phyloP scores from a whole-genome alignment of 805 yeast genomes.

The Nakazawaea laoshanensis region DNA sequence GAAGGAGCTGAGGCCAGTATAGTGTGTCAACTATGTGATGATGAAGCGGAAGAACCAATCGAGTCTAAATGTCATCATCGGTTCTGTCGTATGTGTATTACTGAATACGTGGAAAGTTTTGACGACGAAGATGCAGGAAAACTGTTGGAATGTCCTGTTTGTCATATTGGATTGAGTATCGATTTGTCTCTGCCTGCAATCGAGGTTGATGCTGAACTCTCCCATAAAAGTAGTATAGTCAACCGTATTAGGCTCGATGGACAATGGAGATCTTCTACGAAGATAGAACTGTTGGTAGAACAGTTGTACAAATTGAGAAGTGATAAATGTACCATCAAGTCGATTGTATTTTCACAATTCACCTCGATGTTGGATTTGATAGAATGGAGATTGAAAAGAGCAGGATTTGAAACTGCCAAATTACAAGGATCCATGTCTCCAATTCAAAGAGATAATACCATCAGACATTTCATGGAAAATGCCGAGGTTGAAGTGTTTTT shows the following conservation, averaged over 20 bases:
- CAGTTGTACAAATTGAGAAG: constrained; percentile 83
- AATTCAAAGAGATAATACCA: constrained; percentile 85
- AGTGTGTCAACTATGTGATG: constrained; percentile 91
- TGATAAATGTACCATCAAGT: constrained; percentile 81
- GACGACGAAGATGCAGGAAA: constrained; percentile 41
- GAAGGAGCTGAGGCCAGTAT: constrained; percentile 31
- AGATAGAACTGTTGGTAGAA: constrained; percentile 92
- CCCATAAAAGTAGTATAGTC: constrained; percentile 66
- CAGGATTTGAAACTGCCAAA: constrained; percentile 92
- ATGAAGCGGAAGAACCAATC: constrained; percentile 96
- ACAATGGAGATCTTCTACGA: constrained; percentile 90
- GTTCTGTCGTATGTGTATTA: constrained; percentile 88
- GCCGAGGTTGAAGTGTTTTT: constrained; percentile 88
- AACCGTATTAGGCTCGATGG: constrained; percentile 84
- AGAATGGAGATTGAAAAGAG: constrained; percentile 91
- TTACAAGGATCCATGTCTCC: constrained; percentile 98
- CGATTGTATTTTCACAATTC: constrained; percentile 95
- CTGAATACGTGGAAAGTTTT: constrained; percentile 80
- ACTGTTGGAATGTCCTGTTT: constrained; percentile 84
- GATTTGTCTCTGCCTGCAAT: constrained; percentile 84
- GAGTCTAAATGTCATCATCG: constrained; percentile 90
- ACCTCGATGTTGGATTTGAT: constrained; percentile 94
- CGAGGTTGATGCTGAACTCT: constrained; percentile 51
- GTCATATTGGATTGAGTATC: constrained; percentile 88
- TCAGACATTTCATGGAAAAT: constrained; percentile 85